Conservation (phyloP, 192 early-diverging fungal genomes). For the Backusella westeae region DNA sequence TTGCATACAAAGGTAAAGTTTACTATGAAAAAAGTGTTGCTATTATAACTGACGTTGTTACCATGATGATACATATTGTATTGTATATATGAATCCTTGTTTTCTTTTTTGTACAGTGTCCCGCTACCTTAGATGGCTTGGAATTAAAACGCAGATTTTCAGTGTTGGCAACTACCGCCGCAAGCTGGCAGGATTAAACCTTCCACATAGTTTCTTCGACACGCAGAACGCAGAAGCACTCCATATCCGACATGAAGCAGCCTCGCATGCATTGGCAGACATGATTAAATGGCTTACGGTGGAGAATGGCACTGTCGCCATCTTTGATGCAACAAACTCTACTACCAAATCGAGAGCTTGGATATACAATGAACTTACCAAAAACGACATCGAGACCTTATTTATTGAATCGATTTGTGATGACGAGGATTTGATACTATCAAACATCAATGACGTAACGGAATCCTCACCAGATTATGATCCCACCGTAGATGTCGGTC, state of each 20-base stretch:
- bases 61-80: background rate
- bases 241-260: conserved; percentile 75
- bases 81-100: background rate
- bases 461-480: conserved; percentile 91
- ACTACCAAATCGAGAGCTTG: conserved; percentile 73
- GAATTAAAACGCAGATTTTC: conserved; percentile 90
- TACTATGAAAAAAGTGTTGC: background rate
- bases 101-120: conserved; percentile 50
- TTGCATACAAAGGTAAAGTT: conserved; percentile 78
- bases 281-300: conserved; percentile 90
- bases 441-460: conserved; percentile 94
- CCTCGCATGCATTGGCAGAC: conserved; percentile 81
- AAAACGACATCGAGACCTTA: conserved; percentile 81
- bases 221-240: conserved; percentile 71
- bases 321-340: conserved; percentile 97
- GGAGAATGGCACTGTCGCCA: conserved; percentile 79
- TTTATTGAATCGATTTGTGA: conserved; percentile 95
- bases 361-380: conserved; percentile 68
- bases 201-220: conserved; percentile 88
- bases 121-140: conserved; percentile 94
- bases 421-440: conserved; percentile 75
- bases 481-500: conserved; percentile 62
- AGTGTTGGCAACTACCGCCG: conserved; percentile 98
- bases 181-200: conserved; percentile 74
- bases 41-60: background rate